Evolutionary conservation across 495 filamentous ascomycete genomes (phyloP), one percentile per base, ranked within the genome.

Genomic region (Daldinia decipiens): DNA sequence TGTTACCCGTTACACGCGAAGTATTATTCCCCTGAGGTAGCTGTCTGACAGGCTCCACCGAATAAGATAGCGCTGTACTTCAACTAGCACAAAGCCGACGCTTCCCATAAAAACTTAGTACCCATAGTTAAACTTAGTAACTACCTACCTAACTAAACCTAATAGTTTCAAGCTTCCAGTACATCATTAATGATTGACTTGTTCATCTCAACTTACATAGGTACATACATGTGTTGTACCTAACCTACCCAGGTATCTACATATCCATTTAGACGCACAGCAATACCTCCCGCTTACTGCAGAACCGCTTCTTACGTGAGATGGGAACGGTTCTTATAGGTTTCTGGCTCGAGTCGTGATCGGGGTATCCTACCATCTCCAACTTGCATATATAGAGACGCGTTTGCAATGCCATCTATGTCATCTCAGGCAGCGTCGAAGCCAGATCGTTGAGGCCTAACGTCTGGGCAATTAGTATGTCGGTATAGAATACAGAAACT

Each of bases 401-500:
- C 56, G 57, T 61, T 15, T 31, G 19, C 51, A 55, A 55, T 70
- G 61, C 27, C 45, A 64, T 61, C 45, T 63, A 55, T 70, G 61
- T 36, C 45, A 64, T 61, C 45, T 63, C 38, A 61, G 55, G 60
- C 53, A 45, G 27, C 56, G 56, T 65, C 17, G 38, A 70, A 47
- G 19, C 56, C 43, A 31, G 39, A 36, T 39, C 29, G 39, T 70
- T 65, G 60, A 56, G 50, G 68, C 68, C 55, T 57, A 70, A 70
- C 57, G 51, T 61, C 31, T 57, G 29, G 54, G 50, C 55, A 36
- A 59, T 60, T 65, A 55, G 19, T 47, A 47, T 19, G 3, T 47
- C 43, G 43, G 43, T 47, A 47, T 47, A 47, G 40, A 19, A 47
- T 47, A 47, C 21, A 24, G 34, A 36, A 12, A 24, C 12, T 21